A percentile compares a stretch with the other conserved stretches of the same genome.
Conservation (phyloP, 176 grass and related monocot genomes). For the Melocanna baccifera region DNA sequence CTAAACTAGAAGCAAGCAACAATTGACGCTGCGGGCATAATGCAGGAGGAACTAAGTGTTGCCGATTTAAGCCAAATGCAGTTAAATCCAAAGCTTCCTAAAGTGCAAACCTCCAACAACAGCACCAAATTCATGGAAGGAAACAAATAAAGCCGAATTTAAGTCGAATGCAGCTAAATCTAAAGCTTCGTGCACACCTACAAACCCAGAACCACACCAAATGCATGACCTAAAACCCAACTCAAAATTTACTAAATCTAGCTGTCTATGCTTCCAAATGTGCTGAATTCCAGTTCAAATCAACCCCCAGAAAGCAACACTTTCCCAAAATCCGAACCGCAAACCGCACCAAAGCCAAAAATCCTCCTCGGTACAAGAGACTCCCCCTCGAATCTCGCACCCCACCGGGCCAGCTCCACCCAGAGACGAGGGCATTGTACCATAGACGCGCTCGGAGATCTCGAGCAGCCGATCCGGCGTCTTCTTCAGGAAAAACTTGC, state of each 20-base stretch:
- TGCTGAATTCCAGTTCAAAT: conserved; percentile 16
- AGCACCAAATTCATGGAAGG: background rate
- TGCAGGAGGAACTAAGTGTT: background rate
- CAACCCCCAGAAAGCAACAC: conserved; percentile 6
- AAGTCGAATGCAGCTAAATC: conserved; percentile 47
- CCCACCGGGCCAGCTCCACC: background rate
- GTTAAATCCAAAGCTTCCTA: background rate
- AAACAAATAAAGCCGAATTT: background rate
- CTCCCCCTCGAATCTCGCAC: conserved; percentile 5
- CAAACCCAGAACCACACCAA: background rate
- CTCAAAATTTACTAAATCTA: conserved; percentile 25
- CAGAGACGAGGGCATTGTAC: conserved; percentile 47
- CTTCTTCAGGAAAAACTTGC: conserved; percentile 93
- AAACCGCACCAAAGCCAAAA: conserved; percentile 1
- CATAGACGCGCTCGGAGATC: conserved; percentile 95
- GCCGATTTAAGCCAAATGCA: conserved; percentile 33
- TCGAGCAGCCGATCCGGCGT: conserved; percentile 93
- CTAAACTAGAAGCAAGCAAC: background rate
- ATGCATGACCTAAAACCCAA: background rate
- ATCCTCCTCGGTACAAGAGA: background rate
- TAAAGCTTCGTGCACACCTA: background rate
- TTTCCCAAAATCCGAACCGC: background rate
- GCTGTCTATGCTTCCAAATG: background rate
- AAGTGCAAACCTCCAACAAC: background rate
- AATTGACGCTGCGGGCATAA: background rate